phyloP scores from a whole-genome alignment of 371 early-diverging fungal species.

The Lichtheimia hyalospora region DNA sequence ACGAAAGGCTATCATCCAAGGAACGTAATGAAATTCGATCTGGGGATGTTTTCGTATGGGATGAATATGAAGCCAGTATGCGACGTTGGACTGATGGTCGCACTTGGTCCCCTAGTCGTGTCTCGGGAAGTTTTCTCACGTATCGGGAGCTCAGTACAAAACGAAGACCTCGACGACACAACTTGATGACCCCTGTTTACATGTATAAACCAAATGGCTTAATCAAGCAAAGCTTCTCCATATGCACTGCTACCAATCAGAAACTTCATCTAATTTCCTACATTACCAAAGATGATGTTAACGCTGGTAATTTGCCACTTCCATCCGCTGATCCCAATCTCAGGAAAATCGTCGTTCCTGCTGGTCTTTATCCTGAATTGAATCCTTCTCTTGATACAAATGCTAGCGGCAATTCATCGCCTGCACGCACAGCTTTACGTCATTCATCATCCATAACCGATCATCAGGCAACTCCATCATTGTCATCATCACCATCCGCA shows the following conservation, averaged over 20 bases:
- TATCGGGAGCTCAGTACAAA: slow-evolving; percentile 74
- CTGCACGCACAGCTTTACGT: slow-evolving; percentile 20
- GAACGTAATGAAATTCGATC: slow-evolving; percentile 62
- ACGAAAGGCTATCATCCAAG: slow-evolving; percentile 66
- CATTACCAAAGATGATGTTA: slow-evolving; percentile 74
- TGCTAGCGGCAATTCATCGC: slow-evolving; percentile 35
- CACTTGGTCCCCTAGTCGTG: slow-evolving; percentile 82
- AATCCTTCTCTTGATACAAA: slow-evolving; percentile 43
- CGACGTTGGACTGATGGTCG: slow-evolving; percentile 88
- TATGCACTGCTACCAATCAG: slow-evolving; percentile 73
- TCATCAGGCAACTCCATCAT: slow-evolving; percentile 17
- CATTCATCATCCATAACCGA: background rate
- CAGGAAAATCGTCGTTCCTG: slow-evolving; percentile 51
- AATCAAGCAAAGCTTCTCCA: slow-evolving; percentile 59
- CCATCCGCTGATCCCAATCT: slow-evolving; percentile 55
- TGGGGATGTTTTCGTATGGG: slow-evolving; percentile 83
- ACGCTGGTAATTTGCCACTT: slow-evolving; percentile 46
- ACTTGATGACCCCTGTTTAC: slow-evolving; percentile 38
- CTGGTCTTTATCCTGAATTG: slow-evolving; percentile 64
- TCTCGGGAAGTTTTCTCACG: slow-evolving; percentile 71
- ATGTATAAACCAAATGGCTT: slow-evolving; percentile 56
- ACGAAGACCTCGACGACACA: slow-evolving; percentile 36
- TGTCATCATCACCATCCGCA: slow-evolving; percentile 25
- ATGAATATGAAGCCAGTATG: slow-evolving; percentile 83
- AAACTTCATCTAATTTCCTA: slow-evolving; percentile 88